These are phyloP conservation scores for Sergeia podlipaevii DNA, from an alignment of 208 protist genomes.

Conservation along the genomic window DNA sequence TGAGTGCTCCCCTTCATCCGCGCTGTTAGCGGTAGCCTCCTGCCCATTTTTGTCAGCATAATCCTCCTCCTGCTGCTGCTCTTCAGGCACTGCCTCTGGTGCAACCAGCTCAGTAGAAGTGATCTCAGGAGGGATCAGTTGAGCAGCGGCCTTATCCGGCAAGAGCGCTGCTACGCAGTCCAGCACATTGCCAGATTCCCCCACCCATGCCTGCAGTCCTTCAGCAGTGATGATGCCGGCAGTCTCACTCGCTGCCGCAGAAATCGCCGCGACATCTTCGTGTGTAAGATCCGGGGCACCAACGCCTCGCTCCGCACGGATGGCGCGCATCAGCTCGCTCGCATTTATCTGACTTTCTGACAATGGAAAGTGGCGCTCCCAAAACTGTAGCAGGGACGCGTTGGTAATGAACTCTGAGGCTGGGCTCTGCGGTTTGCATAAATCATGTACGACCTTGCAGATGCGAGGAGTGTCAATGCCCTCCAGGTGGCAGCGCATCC, in stretches of 20 bases:
- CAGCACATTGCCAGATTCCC: constrained; percentile 29
- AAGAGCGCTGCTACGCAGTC: constrained; percentile 18
- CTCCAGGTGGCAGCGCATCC: constrained; percentile 55
- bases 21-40: too few species aligned
- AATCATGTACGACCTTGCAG: constrained; percentile 56
- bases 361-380: constrained; percentile 58
- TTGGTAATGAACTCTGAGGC: constrained; percentile 77
- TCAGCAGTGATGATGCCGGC: constrained; percentile 31
- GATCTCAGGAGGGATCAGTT: background rate
- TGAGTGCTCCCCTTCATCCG: too few species aligned
- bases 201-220: constrained; percentile 62
- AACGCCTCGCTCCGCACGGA: constrained; percentile 20
- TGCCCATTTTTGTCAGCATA: too few species aligned
- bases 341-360: constrained; percentile 63
- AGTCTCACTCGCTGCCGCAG: constrained; percentile 22
- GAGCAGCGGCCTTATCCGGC: background rate
- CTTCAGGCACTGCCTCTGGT: too few species aligned
- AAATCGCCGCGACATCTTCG: constrained; percentile 25
- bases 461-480: constrained; percentile 87
- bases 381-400: constrained; percentile 57
- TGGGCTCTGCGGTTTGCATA: constrained; percentile 73
- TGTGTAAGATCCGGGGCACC: constrained; percentile 7
- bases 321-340: constrained; percentile 38
- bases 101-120: too few species aligned
- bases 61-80: background rate